Evolutionary conservation across 495 filamentous ascomycete genomes (phyloP), one percentile per base, ranked within the genome.

Genomic region (Cladorrhinum samala): DNA sequence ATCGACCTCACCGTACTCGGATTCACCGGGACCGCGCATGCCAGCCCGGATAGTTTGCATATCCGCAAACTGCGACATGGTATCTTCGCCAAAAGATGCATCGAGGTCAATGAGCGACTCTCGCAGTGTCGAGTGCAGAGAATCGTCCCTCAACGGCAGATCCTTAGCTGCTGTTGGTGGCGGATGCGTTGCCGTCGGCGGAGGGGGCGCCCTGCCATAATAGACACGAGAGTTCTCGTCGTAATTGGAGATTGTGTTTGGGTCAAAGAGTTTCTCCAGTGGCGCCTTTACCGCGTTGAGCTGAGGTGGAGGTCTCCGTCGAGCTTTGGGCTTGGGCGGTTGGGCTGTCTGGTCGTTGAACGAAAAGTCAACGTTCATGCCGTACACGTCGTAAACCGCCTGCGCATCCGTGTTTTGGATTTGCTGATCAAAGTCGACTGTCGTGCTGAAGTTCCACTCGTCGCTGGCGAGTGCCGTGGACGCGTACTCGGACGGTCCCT

Each of bases 401-500:
- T 77, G 70, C 9, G 72, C 63, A 58, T 71, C 68, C 41, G 72
- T 71, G 50, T 73, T 64, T 38, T 70, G 61, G 33, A 80, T 73
- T 48, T 77, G 69, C 52, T 83, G 77, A 61, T 94, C 86, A 64
- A 95, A 95, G 9, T 83, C 86, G 50, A 88, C 84, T 0, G 89
- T 93, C 0, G 87, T 90, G 62, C 87, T 91, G 61, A 96, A 96
- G 59, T 92, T 95, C 89, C 93, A 96, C 58, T 92, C 87, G 53
- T 91, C 86, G 36, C 79, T 74, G 16, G 50, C 73, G 55, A 62
- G 61, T 42, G 60, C 64, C 0, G 66, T 72, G 46, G 70, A 68
- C 27, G 57, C 61, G 13, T 68, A 64, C 50, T 73, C 71, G 4
- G 60, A 60, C 21, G 83, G 72, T 6, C 67, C 83, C 27, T 83